Evolutionary conservation across 495 filamentous ascomycete genomes (phyloP).

Genomic region (Aspergillus sparsus): DNA sequence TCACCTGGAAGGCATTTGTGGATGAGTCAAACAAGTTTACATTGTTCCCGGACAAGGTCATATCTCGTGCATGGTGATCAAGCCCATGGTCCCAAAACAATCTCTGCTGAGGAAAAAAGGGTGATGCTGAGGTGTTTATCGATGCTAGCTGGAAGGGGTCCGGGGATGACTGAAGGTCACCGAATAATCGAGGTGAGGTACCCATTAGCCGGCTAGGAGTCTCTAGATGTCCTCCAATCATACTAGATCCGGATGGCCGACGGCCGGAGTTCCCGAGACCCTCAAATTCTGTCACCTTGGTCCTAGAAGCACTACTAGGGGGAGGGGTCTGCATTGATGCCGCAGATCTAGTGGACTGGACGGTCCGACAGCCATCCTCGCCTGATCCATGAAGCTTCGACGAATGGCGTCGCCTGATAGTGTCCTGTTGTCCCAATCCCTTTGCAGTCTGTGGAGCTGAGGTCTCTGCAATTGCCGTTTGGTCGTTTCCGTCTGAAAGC

Average conservation of each 20-base stretch:
- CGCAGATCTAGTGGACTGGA: slow-evolving; percentile 50
- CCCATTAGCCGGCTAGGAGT: slow-evolving; percentile 49
- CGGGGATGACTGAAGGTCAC: slow-evolving; percentile 60
- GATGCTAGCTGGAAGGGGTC: slow-evolving; percentile 70
- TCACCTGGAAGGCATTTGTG: slow-evolving; percentile 19
- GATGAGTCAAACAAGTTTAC: slow-evolving; percentile 19
- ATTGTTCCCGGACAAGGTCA: slow-evolving; percentile 22
- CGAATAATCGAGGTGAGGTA: slow-evolving; percentile 49
- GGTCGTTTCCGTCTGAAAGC: slow-evolving; percentile 25
- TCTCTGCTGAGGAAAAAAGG: slow-evolving; percentile 63
- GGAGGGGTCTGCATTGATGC: slow-evolving; percentile 68
- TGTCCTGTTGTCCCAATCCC: slow-evolving; percentile 39
- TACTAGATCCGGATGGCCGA: slow-evolving; percentile 28
- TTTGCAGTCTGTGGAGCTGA: slow-evolving; percentile 57
- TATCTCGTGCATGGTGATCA: slow-evolving; percentile 26
- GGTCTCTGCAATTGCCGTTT: slow-evolving; percentile 44
- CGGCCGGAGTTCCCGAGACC: slow-evolving; percentile 26
- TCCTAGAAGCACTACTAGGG: slow-evolving; percentile 59
- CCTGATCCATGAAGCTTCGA: slow-evolving; percentile 42
- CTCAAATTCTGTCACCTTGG: slow-evolving; percentile 43
- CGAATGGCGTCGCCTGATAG: slow-evolving; percentile 39
- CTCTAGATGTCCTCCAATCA: slow-evolving; percentile 36
- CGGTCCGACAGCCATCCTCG: slow-evolving; percentile 40
- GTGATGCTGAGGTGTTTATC: slow-evolving; percentile 68
- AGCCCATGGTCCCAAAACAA: slow-evolving; percentile 74